phyloP scores from a whole-genome alignment of 345 rosid genomes.

The Mallotus nudiflorus region DNA sequence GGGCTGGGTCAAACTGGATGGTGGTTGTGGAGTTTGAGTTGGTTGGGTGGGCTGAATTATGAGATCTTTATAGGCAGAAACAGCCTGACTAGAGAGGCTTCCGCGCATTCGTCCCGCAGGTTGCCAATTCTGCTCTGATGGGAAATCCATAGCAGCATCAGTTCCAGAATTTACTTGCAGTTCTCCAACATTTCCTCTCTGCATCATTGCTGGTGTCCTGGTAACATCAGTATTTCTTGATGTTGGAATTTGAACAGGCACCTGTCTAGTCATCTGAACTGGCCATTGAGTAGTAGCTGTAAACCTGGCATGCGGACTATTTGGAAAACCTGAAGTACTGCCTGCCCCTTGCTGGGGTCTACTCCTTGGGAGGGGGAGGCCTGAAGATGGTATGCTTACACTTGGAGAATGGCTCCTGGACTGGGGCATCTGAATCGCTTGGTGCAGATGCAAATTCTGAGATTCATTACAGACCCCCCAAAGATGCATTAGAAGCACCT shows the following conservation, averaged over 20 bases:
- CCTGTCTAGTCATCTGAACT: constrained; percentile 39
- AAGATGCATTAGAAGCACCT: constrained; percentile 22
- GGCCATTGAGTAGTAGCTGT: constrained; percentile 29
- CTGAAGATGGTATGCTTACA: constrained; percentile 27
- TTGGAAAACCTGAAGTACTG: constrained; percentile 20
- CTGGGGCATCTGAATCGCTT: constrained; percentile 33
- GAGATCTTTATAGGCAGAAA: constrained; percentile 46
- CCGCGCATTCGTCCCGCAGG: constrained; percentile 86
- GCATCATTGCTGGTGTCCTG: constrained; percentile 37
- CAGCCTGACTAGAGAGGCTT: constrained; percentile 54
- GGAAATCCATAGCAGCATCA: constrained; percentile 36
- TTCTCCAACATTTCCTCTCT: constrained; percentile 30
- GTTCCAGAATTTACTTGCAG: constrained; percentile 37
- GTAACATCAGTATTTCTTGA: constrained; percentile 27
- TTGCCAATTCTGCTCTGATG: constrained; percentile 57
- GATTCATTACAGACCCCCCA: constrained; percentile 21
- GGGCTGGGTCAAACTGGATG: constrained; percentile 17
- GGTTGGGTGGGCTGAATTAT: constrained; percentile 69
- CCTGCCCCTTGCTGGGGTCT: constrained; percentile 37
- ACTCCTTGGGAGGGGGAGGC: constrained; percentile 30
- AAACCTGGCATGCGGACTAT: constrained; percentile 30
- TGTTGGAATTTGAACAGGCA: constrained; percentile 40
- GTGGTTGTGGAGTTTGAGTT: constrained; percentile 41
- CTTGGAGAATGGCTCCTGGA: constrained; percentile 44
- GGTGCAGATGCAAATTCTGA: constrained; percentile 40